Evolutionary conservation across 805 yeast species (phyloP), one percentile per base, ranked within the genome.

Genomic region (Candida sonorensis): DNA sequence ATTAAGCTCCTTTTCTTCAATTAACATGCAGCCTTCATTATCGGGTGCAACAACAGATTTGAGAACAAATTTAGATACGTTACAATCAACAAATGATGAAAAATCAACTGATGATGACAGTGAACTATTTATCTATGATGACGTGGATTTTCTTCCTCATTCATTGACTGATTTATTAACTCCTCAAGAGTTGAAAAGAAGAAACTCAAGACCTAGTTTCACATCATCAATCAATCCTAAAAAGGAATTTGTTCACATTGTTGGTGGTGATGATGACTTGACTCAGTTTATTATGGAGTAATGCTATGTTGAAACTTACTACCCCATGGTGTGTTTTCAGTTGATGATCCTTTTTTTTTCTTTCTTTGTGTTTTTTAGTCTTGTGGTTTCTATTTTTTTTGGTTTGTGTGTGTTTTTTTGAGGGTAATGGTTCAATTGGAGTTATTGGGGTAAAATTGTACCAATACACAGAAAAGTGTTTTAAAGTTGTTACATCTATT

Each of bases 131-230:
- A n/a, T n/a, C n/a, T n/a, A 67, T 6, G 71, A 61, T 50, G 83
- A 72, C 29, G 88, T 83, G 42, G 94, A 83, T 50, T 81, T 75
- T 45, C 81, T 87, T 4, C 97, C 97, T 1, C 76, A 80, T 5
- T 74, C 88, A 18, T 59, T 87, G 23, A 72, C 79, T n/a, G 95
- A 85, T 42, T 61, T 86, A 30, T 60, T 88, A 30, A 84, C 94
- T 0, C 94, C 94, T 0, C 82, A 75, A 43, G 95, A 87, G 51
- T 57, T 81, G 14, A 60, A 59, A 37, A 67, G 95, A 28, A 75
- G 86, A 38, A 69, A 66, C 31, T 77, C 87, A 9, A 64, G 85
- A 37, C 46, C 50, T 15, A 38, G 50, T 13, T 31, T 29, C 30
- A 24, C 24, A 7, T 23, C 36, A 30, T 29, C 27, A 29, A 42